Base-by-base conservation (phyloP, 352 stramenopile genomes). In the Elongisporangium prolatum region DNA sequence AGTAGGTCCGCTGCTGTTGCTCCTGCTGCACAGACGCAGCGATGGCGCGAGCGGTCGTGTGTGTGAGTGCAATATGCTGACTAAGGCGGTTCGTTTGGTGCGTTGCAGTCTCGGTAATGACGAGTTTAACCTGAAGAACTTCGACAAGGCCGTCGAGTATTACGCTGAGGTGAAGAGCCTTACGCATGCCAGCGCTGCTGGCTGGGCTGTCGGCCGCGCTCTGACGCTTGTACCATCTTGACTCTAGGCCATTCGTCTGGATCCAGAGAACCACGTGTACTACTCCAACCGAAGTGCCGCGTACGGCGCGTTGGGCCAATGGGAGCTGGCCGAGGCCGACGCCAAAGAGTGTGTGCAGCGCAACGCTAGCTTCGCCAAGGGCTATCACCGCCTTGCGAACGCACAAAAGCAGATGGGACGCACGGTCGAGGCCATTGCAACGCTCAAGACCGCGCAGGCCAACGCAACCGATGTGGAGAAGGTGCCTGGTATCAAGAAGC, bases 61-160 rank as follows among this genome's bases (percentile, higher is more conserved):
- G 52, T 48, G 7, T 57, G 24, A 8, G 34, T 37, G 50, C 53
- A 13, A 24, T 3, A 11, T 22, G 18, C 4, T 55, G 38, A 54
- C 13, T 13, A 64, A 44, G 4, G 34, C 18, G 7, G 38, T 13
- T 60, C 25, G 18, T 21, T 59, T 21, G 13, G 22, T 53, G 13
- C 47, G 60, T 13, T 16, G 47, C 50, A 89, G 77, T 20, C 71
- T 93, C 25, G 84, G 84, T 21, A 93, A 93, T 60, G 81, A 91
- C 48, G 84, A 93, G 65, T 93, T 93, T 66, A 93, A 91, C 58
- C 60, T 79, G 50, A 93, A 93, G 68, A 91, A 88, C 77, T 93
- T 89, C 53, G 80, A 75, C 64, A 88, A 89, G 63, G 83, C 83
- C 48, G 70, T 89, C 56, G 77, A 88, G 60, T 78, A 81, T 61